Evolutionary conservation across 345 rosid species (phyloP), one percentile per base, ranked within the genome.

Genomic region (Kandelia obovata): DNA sequence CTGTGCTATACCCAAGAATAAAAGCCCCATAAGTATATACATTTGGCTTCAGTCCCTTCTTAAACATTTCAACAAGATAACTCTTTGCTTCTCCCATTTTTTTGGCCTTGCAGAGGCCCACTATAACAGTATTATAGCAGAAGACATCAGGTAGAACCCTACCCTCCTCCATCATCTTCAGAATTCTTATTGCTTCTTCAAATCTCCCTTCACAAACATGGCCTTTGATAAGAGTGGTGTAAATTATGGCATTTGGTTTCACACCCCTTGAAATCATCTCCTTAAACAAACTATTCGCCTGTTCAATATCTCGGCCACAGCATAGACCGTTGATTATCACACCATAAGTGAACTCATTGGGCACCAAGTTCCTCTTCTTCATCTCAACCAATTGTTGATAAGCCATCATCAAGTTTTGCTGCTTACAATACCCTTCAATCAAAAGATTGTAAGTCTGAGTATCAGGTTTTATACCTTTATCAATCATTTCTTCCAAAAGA

Each of bases 61-160:
- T 83, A 20, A 23, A 65, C 92, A 93, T 93, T 79, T 86, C 86
- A 73, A 58, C 80, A 68, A 89, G 58, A 74, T 66, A 84, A 61
- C 34, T 71, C 79, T 70, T 84, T 39, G 97, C 97, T 73, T 87
- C 92, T 23, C 86, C 90, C 89, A 91, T 83, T 77, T 71, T 84
- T 71, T 76, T 78, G 62, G 93, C 92, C 79, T 89, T 85, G 81
- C 92, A 89, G 58, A 87, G 86, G 63, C 96, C 98, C 71, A 77
- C 79, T 68, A 93, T 89, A 51, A 87, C 68, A 56, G 87, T 79
- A 77, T 91, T 89, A 67, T 88, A 93, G 76, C 94, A 91, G 70
- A 85, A 81, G 10, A 80, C 79, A 73, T 93, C 97, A 46, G 93
- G 94, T 39, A 70, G 16, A 66, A 84, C 70, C 60, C 94, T 88